Evolutionary conservation across 257 asterid genomes (phyloP).

Genomic region (Solanum chiquidenum): DNA sequence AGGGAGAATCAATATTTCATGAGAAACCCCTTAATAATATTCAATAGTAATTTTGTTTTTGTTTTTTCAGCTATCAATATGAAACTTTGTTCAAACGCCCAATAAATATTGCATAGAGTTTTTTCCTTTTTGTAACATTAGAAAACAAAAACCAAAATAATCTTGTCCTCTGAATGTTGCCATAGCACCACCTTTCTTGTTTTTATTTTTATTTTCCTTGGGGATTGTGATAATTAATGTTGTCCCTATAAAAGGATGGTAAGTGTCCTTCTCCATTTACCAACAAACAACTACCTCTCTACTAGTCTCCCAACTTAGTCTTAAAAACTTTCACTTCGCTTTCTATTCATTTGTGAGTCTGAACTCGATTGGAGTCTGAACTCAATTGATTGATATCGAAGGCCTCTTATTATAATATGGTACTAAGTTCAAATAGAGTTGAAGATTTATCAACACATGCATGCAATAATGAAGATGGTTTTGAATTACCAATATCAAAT

Average conservation of each 20-base stretch:
- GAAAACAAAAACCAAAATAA: neutral
- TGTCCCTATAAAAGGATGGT: neutral
- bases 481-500: neutral
- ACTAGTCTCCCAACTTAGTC: neutral
- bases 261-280: neutral
- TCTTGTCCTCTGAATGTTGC: neutral
- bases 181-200: neutral
- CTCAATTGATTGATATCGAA: neutral
- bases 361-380: neutral
- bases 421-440: conserved; percentile 42
- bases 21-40: neutral
- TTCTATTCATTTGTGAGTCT: neutral
- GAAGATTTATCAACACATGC: conserved; percentile 34
- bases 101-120: neutral
- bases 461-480: conserved; percentile 5
- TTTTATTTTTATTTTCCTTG: neutral
- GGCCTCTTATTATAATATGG: conserved; percentile 16
- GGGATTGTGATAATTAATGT: neutral
- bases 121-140: neutral
- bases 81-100: neutral
- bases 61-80: neutral
- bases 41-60: neutral
- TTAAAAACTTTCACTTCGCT: neutral
- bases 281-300: neutral
- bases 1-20: too few relatives aligned